Evolutionary conservation across 108 stramenopile genomes (phyloP), one percentile per base, ranked within the genome.

Genomic region (Stephanodiscus triporus): DNA sequence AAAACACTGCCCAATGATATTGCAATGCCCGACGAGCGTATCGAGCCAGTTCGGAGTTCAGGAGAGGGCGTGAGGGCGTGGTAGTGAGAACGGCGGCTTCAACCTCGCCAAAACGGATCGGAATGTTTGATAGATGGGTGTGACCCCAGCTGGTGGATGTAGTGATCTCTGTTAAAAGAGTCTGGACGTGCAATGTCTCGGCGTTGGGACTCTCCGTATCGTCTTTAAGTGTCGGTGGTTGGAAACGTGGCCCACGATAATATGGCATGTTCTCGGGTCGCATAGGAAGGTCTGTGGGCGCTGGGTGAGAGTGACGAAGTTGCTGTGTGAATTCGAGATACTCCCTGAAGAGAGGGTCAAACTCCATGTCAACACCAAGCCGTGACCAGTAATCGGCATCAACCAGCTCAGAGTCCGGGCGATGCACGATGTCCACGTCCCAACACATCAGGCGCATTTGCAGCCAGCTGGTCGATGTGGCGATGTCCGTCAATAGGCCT

Each of bases 201-300:
- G 48, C 48, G 10, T n/a, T 19, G 16, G 48, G 6, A 49, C n/a
- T 6, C 2, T 7, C 48, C n/a, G n/a, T n/a, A n/a, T n/a, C n/a
- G n/a, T n/a, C n/a, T n/a, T n/a, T n/a, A n/a, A n/a, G 48, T 6
- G 2, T 49, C 6, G 2, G 16, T 2, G 2, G 19, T 5, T 23
- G 54, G 23, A 55, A 3, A 4, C 23, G 23, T 55, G 54, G 54
- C 2, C 23, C 54, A 2, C 54, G 19, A 6, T 55, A 55, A 20
- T 24, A 19, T 3, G 54, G 54, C 23, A 55, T 55, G 6, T 55
- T 55, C 10, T 24, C 54, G 5, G 73, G 63, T 1, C 10, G 22
- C 63, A 73, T 73, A 27, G 47, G 38, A n/a, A 50, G 17, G 23
- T 55, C 23, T 2, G 26, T 63, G 10, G 47, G 27, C 2, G 73